These are phyloP conservation scores for Aspergillus sp. DNA, from an alignment of 2,329 filamentous ascomycete genomes.

Conservation along the genomic window DNA sequence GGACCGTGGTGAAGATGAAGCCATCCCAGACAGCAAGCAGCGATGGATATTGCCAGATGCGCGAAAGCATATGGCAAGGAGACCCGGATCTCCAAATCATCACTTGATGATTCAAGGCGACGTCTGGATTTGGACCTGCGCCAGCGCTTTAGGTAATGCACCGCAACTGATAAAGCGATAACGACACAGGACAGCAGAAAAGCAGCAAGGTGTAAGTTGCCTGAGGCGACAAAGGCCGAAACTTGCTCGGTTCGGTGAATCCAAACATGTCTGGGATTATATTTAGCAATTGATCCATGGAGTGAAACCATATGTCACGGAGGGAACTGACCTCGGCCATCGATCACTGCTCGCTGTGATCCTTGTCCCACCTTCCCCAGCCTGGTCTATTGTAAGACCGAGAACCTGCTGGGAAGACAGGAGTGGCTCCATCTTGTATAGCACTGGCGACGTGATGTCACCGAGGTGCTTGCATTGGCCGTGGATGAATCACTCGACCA, in stretches of 20 bases:
- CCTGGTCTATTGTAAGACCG: not conserved
- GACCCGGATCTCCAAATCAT: not conserved
- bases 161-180: slow-evolving; percentile 12
- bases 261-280: slow-evolving; percentile 17
- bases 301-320: no score
- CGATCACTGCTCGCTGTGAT: not conserved
- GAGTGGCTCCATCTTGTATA: slow-evolving; percentile 4
- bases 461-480: not conserved
- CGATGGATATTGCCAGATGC: slow-evolving; percentile 13
- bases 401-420: slow-evolving; percentile 5
- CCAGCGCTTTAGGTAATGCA: slow-evolving; percentile 8
- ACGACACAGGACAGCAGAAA: slow-evolving; percentile 19
- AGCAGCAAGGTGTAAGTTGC: slow-evolving; percentile 22
- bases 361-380: not conserved
- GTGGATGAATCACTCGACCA: not conserved
- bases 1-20: slow-evolving; percentile 5
- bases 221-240: slow-evolving; percentile 23
- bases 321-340: slow-evolving; percentile 3
- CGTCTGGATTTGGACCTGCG: slow-evolving; percentile 6
- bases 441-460: not conserved
- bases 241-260: slow-evolving; percentile 19
- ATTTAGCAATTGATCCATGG: not conserved
- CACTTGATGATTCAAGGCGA: slow-evolving; percentile 2
- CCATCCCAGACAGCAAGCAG: slow-evolving; percentile 18
- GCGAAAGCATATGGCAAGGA: slow-evolving; percentile 15